These are phyloP conservation scores for Amesomyces nigricolor DNA, from an alignment of 2,329 filamentous ascomycete species.

Conservation along the genomic window DNA sequence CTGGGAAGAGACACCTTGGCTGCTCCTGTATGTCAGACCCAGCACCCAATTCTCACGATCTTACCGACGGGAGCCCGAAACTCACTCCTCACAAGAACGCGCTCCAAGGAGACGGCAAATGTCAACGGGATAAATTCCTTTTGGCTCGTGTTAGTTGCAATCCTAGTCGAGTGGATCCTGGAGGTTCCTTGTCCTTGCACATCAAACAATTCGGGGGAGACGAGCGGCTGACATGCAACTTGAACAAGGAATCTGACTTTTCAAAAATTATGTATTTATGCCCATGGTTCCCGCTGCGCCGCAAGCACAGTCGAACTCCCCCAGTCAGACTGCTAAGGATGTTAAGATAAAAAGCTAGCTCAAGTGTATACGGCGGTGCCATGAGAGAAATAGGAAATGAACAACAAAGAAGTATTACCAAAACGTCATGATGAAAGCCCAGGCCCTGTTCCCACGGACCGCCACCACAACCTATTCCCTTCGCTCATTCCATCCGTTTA, in stretches of 20 bases:
- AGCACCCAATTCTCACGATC: too few relatives aligned
- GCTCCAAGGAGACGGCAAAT: too few relatives aligned
- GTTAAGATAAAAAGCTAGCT: conserved; percentile 3
- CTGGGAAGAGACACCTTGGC: too few relatives aligned
- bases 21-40: too few relatives aligned
- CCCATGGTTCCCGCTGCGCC: neutral
- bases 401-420: conserved; percentile 6
- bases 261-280: neutral
- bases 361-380: neutral
- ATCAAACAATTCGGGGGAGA: neutral
- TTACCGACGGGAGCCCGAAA: too few relatives aligned
- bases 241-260: neutral
- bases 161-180: too few relatives aligned
- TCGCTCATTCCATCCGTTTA: neutral
- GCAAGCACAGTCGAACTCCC: neutral
- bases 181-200: neutral
- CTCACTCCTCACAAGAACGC: too few relatives aligned
- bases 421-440: conserved; percentile 4
- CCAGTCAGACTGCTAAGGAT: neutral
- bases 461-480: neutral
- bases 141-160: too few relatives aligned
- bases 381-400: conserved; percentile 3
- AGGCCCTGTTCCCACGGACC: neutral
- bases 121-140: too few relatives aligned
- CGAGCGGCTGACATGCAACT: neutral